phyloP scores from a whole-genome alignment of 139 green algal genomes.

The Chlamydomonas incerta region DNA sequence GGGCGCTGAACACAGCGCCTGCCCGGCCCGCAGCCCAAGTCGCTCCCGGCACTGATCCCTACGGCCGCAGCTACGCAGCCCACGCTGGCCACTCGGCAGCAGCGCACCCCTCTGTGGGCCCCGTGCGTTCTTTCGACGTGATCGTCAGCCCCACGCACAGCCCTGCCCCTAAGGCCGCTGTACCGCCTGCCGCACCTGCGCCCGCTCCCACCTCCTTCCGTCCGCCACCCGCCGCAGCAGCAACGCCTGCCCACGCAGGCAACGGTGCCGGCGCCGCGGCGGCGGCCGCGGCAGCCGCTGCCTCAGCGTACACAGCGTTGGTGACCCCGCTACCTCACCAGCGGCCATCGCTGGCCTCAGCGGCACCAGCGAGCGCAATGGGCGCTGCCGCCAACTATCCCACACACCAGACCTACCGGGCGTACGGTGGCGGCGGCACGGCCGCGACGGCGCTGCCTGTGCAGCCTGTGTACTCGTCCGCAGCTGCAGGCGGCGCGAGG shows the following conservation, averaged over 20 bases:
- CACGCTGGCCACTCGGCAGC: too few species aligned
- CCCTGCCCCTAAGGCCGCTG: neutral
- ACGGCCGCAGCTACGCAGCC: too few species aligned
- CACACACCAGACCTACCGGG: too few species aligned
- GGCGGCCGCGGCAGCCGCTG: neutral
- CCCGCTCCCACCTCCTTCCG: neutral
- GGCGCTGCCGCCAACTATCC: too few species aligned
- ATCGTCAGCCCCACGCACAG: slow-evolving; percentile 13
- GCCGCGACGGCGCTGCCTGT: too few species aligned
- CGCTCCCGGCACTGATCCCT: too few species aligned
- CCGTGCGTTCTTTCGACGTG: slow-evolving; percentile 1
- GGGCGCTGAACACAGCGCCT: neutral
- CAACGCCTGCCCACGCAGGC: neutral
- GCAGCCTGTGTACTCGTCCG: too few species aligned
- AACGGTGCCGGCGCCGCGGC: neutral
- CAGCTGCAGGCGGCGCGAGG: too few species aligned
- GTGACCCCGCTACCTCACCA: neutral
- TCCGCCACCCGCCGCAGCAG: neutral
- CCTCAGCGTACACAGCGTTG: neutral
- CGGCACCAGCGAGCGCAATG: too few species aligned
- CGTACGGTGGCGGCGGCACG: too few species aligned
- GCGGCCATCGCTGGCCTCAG: too few species aligned
- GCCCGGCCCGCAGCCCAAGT: neutral
- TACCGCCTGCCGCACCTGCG: neutral
- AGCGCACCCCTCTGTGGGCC: too few species aligned